phyloP scores from a whole-genome alignment of 495 filamentous ascomycete genomes.

The Penicillium tannophilum region DNA sequence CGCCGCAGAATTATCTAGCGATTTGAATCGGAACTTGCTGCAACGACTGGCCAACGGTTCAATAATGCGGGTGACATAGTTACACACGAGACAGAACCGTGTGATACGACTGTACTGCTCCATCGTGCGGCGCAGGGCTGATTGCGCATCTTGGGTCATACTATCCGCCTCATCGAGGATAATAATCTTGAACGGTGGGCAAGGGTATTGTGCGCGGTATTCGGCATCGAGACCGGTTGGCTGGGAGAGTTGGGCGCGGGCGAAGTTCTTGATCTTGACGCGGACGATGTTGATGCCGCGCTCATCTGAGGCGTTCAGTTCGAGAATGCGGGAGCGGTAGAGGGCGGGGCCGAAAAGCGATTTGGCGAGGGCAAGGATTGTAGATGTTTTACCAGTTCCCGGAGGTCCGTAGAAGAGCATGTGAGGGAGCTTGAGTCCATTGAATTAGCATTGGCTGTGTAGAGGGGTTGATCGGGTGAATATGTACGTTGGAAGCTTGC shows the following conservation, averaged over 20 bases:
- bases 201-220: constrained; percentile 81
- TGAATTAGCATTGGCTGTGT: neutral
- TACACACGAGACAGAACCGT: constrained; percentile 95
- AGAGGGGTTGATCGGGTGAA: neutral
- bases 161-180: constrained; percentile 96
- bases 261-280: constrained; percentile 99
- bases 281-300: constrained; percentile 95
- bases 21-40: constrained; percentile 98
- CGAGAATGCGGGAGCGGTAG: constrained; percentile 89
- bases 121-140: constrained; percentile 90
- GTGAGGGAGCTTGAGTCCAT: constrained; percentile 72
- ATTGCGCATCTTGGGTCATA: constrained; percentile 99
- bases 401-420: constrained; percentile 99
- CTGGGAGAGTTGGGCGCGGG: constrained; percentile 87
- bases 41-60: constrained; percentile 89
- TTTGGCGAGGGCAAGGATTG: constrained; percentile 93
- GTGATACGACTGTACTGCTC: constrained; percentile 97
- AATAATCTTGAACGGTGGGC: constrained; percentile 97
- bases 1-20: constrained; percentile 80
- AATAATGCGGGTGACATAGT: constrained; percentile 98
- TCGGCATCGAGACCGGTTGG: constrained; percentile 61
- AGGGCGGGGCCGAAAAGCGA: constrained; percentile 96
- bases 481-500: constrained; percentile 83
- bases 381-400: constrained; percentile 98
- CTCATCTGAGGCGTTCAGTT: constrained; percentile 98